Percentiles rank a stretch among this genome's conserved stretches.
These are phyloP conservation scores for Auricularia sp. DNA, from an alignment of 768 basidiomycete genomes.

Conservation along the genomic window DNA sequence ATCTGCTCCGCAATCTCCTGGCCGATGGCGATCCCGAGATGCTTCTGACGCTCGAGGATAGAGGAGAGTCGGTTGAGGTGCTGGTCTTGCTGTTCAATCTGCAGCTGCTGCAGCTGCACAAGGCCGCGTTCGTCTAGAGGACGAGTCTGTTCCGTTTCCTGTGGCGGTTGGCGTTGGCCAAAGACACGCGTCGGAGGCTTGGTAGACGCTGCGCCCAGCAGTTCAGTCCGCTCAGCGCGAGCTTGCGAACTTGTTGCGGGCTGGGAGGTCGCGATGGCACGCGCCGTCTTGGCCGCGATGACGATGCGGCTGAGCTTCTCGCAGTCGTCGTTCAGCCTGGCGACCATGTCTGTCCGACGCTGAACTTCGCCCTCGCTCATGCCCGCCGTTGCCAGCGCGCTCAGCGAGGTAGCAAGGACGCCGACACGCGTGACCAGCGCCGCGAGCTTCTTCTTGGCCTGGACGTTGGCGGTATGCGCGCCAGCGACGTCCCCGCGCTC, in stretches of 20 bases:
- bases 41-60: constrained; percentile 74
- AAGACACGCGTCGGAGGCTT: constrained; percentile 63
- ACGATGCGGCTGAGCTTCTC: constrained; percentile 82
- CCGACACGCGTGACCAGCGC: constrained; percentile 67
- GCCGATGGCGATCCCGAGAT: constrained; percentile 78
- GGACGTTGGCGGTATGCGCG: constrained; percentile 71
- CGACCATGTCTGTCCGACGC: constrained; percentile 82
- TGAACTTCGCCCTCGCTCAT: constrained; percentile 90
- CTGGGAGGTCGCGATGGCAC: background rate
- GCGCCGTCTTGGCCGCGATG: constrained; percentile 39
- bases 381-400: constrained; percentile 53
- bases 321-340: constrained; percentile 81
- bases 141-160: constrained; percentile 79
- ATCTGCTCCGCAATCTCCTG: constrained; percentile 77
- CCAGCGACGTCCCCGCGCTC: constrained; percentile 62
- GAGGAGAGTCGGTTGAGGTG: constrained; percentile 74
- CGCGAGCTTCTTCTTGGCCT: constrained; percentile 78
- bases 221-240: background rate
- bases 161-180: constrained; percentile 49
- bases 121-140: constrained; percentile 81
- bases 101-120: constrained; percentile 64
- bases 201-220: constrained; percentile 10
- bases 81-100: constrained; percentile 76
- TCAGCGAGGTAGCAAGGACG: constrained; percentile 57
- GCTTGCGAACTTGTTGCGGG: background rate